Percentiles rank a stretch among this genome's conserved stretches.
phyloP scores from a whole-genome alignment of 352 stramenopile genomes.

The Phytophthora citricola region DNA sequence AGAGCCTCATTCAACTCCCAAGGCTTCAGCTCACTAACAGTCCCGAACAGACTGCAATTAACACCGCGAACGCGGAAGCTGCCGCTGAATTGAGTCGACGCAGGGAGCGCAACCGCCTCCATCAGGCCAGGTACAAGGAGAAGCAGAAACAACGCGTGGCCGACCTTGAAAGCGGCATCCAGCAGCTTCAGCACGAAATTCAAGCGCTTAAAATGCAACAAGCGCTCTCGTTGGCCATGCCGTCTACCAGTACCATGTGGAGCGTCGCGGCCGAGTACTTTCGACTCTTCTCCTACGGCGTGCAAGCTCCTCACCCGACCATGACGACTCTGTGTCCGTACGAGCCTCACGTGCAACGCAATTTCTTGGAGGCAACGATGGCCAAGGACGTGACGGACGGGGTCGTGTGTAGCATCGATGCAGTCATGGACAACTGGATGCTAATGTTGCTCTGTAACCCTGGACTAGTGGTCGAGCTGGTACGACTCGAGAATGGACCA shows the following conservation, averaged over 20 bases:
- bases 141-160: neutral
- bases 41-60: too few species aligned
- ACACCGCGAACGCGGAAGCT: too few species aligned
- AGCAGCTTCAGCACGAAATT: neutral
- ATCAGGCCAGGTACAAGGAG: neutral
- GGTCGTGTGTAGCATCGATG: neutral
- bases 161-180: neutral
- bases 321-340: neutral
- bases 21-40: too few species aligned
- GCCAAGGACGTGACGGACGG: neutral
- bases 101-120: neutral
- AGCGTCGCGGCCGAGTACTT: neutral
- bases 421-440: neutral
- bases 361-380: neutral
- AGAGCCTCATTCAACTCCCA: too few species aligned
- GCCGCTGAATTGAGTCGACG: too few species aligned
- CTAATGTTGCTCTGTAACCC: neutral
- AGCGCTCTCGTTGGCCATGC: neutral
- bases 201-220: neutral
- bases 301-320: neutral
- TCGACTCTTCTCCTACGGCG: neutral
- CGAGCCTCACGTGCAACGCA: neutral
- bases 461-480: neutral
- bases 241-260: neutral
- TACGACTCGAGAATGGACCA: neutral